phyloP scores from a whole-genome alignment of 176 grass and related monocot species.

The Phoenix dactylifera region DNA sequence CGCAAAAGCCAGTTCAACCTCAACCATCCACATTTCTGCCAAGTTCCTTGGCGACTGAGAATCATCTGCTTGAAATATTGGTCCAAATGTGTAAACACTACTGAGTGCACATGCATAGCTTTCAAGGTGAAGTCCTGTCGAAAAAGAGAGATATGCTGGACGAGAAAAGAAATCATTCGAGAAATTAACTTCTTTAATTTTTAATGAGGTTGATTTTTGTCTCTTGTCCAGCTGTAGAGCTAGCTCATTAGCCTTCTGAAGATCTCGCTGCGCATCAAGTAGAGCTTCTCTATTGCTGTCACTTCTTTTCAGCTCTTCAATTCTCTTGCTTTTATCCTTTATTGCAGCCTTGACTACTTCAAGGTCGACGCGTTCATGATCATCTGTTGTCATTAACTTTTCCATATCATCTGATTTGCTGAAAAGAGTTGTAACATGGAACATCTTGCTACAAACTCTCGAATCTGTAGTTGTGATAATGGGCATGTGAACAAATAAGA shows the following conservation, averaged over 20 bases:
- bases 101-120: conserved; percentile 47
- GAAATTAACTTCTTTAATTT: conserved; percentile 9
- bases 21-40: conserved; percentile 41
- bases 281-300: conserved; percentile 54
- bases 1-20: conserved; percentile 42
- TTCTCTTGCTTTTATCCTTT: conserved; percentile 32
- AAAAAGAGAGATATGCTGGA: conserved; percentile 25
- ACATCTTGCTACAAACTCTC: conserved; percentile 17
- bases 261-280: conserved; percentile 33
- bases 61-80: conserved; percentile 33
- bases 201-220: conserved; percentile 5
- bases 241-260: conserved; percentile 27
- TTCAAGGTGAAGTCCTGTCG: conserved; percentile 45
- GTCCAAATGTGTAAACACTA: conserved; percentile 42
- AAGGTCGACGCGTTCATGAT: conserved; percentile 7
- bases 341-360: conserved; percentile 36
- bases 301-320: conserved; percentile 39
- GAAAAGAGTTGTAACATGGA: conserved; percentile 28
- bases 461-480: conserved; percentile 31
- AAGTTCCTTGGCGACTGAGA: conserved; percentile 18
- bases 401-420: conserved; percentile 3
- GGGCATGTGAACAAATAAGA: conserved; percentile 54
- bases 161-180: conserved; percentile 28
- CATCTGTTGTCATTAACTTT: background rate
- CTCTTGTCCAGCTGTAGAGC: conserved; percentile 27